A percentile compares a stretch with the other conserved stretches of the same genome.
Evolutionary conservation across 257 asterid species (phyloP).

Genomic region (Echium plantagineum): DNA sequence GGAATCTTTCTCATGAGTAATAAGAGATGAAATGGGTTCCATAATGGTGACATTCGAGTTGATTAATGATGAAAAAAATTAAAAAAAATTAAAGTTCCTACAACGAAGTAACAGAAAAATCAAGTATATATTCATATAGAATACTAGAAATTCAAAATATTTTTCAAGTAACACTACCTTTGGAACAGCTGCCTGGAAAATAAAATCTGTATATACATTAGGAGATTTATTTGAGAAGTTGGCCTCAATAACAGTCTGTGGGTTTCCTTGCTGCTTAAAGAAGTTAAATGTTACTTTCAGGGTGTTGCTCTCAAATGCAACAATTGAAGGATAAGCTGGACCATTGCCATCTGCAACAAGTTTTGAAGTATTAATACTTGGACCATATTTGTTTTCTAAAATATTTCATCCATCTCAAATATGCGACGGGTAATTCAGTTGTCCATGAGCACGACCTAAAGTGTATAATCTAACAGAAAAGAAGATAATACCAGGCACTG

Average conservation of each 20-base stretch:
- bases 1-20: too few relatives aligned
- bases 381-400: background rate
- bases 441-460: background rate
- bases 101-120: constrained; percentile 3
- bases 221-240: constrained; percentile 61
- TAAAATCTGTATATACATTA: constrained; percentile 53
- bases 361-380: constrained; percentile 3
- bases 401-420: background rate
- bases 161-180: constrained; percentile 41
- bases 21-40: too few relatives aligned
- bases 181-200: constrained; percentile 97
- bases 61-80: too few relatives aligned
- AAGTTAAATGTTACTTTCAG: constrained; percentile 59
- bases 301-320: constrained; percentile 77
- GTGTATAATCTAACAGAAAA: background rate
- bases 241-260: constrained; percentile 72
- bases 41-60: too few relatives aligned
- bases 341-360: constrained; percentile 52
- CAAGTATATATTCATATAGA: background rate
- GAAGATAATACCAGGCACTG: constrained; percentile 42
- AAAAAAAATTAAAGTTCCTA: background rate
- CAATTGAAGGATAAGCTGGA: constrained; percentile 55
- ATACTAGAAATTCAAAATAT: background rate
- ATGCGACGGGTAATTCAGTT: background rate
- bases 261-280: constrained; percentile 70